Evolutionary conservation across 768 basidiomycete species (phyloP).

Genomic region (Trametes maxima): DNA sequence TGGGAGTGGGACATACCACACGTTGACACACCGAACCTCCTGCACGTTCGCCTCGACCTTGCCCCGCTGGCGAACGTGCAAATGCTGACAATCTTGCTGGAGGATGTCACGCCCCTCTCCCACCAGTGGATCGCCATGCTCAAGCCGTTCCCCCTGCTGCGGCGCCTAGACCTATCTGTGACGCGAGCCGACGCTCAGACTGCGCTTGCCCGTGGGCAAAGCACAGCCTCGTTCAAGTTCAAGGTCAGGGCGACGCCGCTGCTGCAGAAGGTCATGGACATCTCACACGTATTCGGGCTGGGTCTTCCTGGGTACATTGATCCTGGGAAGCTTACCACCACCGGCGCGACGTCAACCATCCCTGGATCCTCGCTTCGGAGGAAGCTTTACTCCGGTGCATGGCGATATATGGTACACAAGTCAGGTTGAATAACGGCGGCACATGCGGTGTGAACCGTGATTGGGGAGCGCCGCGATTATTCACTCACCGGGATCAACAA

Average conservation of each 20-base stretch:
- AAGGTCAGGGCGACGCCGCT: not conserved
- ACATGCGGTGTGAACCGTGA: not conserved
- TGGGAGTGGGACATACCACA: not conserved
- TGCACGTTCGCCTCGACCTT: not conserved
- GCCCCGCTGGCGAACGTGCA: not conserved
- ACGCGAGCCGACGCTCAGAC: not conserved
- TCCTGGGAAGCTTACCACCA: not conserved
- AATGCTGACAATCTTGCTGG: not conserved
- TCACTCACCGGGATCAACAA: too few relatives aligned
- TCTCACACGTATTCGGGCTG: conserved; percentile 1
- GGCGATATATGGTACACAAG: conserved; percentile 2
- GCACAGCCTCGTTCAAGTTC: conserved; percentile 5
- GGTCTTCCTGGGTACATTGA: not conserved
- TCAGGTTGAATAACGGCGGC: not conserved
- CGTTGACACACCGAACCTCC: not conserved
- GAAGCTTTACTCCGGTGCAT: not conserved
- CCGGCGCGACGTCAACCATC: not conserved
- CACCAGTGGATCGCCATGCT: conserved; percentile 1
- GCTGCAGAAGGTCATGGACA: conserved; percentile 1
- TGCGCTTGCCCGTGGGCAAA: not conserved
- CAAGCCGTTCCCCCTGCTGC: conserved; percentile 2
- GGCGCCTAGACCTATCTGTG: not conserved
- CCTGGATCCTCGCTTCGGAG: not conserved
- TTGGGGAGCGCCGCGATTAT: too few relatives aligned
- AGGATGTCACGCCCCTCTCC: not conserved